Evolutionary conservation across 2,329 filamentous ascomycete genomes (phyloP).

Genomic region (Fusarium chaquense): DNA sequence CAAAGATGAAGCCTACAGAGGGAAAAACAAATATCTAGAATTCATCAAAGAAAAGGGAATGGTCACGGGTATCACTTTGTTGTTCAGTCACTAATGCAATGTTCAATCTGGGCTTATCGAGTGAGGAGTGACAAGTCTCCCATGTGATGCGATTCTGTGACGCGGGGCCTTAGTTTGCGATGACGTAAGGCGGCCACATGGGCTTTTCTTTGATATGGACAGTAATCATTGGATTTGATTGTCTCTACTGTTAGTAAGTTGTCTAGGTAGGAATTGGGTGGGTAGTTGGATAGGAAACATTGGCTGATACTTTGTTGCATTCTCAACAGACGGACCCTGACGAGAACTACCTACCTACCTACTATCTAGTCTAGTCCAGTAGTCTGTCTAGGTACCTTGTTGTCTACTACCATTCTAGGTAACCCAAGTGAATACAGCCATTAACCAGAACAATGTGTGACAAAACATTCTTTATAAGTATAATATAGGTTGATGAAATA

Average conservation of each 20-base stretch:
- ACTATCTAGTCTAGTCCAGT: no score
- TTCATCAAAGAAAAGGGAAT: conserved; percentile 1
- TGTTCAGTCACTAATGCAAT: not conserved
- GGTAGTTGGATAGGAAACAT: not conserved
- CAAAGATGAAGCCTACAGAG: not conserved
- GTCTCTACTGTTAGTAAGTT: not conserved
- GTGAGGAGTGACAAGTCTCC: conserved; percentile 37
- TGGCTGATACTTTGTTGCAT: not conserved
- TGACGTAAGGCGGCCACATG: conserved; percentile 43
- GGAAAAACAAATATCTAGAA: not conserved
- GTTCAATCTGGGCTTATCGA: conserved; percentile 15
- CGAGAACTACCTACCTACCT: not conserved
- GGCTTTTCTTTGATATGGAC: not conserved
- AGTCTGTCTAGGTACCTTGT: not conserved
- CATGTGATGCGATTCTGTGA: conserved; percentile 43
- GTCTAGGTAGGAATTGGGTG: not conserved
- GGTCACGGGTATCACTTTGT: conserved; percentile 36
- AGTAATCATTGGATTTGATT: not conserved
- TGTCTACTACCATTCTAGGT: not conserved
- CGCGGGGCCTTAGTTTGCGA: conserved; percentile 28
- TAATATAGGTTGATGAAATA: not conserved
- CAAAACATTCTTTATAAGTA: not conserved
- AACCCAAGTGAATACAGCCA: not conserved
- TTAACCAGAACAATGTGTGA: not conserved
- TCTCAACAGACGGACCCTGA: not conserved